Evolutionary conservation across 257 asterid species (phyloP).

Genomic region (Capsicum baccatum): DNA sequence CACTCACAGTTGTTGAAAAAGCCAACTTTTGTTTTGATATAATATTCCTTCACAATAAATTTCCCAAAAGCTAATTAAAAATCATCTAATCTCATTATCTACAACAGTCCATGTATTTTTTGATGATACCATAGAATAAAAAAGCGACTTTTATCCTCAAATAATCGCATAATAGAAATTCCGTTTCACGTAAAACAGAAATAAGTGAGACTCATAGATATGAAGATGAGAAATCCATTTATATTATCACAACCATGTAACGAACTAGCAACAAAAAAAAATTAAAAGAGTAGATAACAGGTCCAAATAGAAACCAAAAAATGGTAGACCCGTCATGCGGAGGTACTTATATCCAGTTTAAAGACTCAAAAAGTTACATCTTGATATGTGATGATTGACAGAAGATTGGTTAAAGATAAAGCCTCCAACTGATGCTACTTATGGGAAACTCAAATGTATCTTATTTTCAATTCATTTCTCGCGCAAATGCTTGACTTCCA

Average conservation of each 20-base stretch:
- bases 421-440: constrained; percentile 13
- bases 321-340: not conserved
- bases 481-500: not conserved
- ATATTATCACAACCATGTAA: not conserved
- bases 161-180: no score
- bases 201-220: not conserved
- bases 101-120: not conserved
- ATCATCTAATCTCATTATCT: not conserved
- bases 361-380: not conserved
- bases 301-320: not conserved
- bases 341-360: not conserved
- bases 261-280: not conserved
- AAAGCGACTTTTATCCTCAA: not conserved
- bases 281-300: not conserved
- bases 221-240: not conserved
- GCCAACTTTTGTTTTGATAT: not conserved
- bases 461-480: not conserved
- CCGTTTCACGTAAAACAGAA: no score
- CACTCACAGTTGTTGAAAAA: not conserved
- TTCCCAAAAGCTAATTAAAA: not conserved
- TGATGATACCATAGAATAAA: not conserved
- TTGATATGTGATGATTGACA: not conserved
- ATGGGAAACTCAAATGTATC: constrained; percentile 2
- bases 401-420: not conserved
- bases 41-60: not conserved